Percentiles rank a stretch among this genome's conserved stretches.
phyloP scores from a whole-genome alignment of 371 early-diverging fungal genomes.

The Apophysomyces elegans region DNA sequence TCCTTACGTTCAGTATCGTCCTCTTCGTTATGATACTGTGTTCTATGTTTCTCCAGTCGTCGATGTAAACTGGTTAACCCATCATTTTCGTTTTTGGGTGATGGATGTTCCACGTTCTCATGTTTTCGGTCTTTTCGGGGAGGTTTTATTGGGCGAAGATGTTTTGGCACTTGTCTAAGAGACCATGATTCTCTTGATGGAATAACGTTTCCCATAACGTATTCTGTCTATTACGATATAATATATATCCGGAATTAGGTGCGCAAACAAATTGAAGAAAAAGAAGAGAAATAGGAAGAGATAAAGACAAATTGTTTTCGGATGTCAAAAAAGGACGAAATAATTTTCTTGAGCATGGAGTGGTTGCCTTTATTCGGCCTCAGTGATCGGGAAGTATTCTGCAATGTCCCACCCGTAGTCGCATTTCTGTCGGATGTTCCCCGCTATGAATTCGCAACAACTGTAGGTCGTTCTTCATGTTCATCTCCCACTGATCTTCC shows the following conservation, averaged over 20 bases:
- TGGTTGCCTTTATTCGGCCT: conserved; percentile 11
- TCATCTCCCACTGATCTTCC: not conserved
- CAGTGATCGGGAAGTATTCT: conserved; percentile 4
- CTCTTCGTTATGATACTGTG: not conserved
- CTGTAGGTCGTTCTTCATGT: not conserved
- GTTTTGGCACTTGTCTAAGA: conserved; percentile 15
- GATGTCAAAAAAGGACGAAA: not conserved
- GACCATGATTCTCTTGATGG: conserved; percentile 5
- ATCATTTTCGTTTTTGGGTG: conserved; percentile 1
- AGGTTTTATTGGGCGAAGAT: conserved; percentile 15
- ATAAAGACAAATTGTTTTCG: conserved; percentile 6
- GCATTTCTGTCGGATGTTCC: not conserved
- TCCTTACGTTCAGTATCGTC: not conserved
- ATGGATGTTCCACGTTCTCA: not conserved
- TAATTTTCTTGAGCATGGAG: conserved; percentile 4
- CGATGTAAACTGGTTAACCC: conserved; percentile 3
- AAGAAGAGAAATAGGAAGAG: conserved; percentile 7
- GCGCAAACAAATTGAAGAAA: not conserved
- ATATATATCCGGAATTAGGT: conserved; percentile 1
- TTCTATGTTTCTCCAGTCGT: not conserved
- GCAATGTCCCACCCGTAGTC: conserved; percentile 3
- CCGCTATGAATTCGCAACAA: not conserved
- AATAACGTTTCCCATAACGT: not conserved
- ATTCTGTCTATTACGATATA: not conserved
- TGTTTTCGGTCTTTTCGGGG: conserved; percentile 9